Percentiles rank a stretch among this genome's conserved stretches.
Evolutionary conservation across 768 basidiomycete genomes (phyloP).

Genomic region (Austroboletus eburneus): DNA sequence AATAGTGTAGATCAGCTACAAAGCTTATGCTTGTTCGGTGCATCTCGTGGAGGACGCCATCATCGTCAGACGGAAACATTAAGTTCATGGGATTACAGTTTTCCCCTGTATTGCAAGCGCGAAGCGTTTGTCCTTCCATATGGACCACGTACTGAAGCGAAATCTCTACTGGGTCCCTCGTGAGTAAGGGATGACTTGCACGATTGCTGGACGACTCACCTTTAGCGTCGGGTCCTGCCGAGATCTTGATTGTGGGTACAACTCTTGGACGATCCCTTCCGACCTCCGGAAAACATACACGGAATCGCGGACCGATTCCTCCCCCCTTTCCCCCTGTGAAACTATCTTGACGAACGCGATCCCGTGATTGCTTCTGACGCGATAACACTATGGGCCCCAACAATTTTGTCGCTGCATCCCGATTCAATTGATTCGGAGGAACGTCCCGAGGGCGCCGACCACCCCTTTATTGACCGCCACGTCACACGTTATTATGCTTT

Average conservation of each 20-base stretch:
- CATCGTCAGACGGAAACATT: not conserved
- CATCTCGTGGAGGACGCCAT: not conserved
- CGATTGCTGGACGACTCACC: not conserved
- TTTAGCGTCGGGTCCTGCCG: not conserved
- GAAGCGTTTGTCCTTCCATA: conserved; percentile 2
- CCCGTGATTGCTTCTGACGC: not conserved
- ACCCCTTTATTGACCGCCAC: conserved; percentile 8
- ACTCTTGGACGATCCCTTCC: conserved; percentile 4
- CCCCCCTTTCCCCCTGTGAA: not conserved
- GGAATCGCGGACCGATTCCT: conserved; percentile 1
- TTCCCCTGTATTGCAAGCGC: not conserved
- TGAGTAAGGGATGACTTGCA: not conserved
- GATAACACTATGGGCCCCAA: not conserved
- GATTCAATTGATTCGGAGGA: not conserved
- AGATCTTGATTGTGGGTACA: conserved; percentile 6
- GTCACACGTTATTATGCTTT: conserved; percentile 3
- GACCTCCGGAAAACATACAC: not conserved
- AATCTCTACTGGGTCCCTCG: not conserved
- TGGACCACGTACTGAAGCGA: not conserved
- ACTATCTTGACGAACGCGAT: not conserved
- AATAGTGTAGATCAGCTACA: not conserved
- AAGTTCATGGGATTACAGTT: not conserved
- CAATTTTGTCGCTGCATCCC: not conserved
- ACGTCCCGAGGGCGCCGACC: not conserved
- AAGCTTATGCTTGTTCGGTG: not conserved